Base-by-base conservation (phyloP, 2,329 filamentous ascomycete species). In the Pseudopyrenochaeta lycopersici region DNA sequence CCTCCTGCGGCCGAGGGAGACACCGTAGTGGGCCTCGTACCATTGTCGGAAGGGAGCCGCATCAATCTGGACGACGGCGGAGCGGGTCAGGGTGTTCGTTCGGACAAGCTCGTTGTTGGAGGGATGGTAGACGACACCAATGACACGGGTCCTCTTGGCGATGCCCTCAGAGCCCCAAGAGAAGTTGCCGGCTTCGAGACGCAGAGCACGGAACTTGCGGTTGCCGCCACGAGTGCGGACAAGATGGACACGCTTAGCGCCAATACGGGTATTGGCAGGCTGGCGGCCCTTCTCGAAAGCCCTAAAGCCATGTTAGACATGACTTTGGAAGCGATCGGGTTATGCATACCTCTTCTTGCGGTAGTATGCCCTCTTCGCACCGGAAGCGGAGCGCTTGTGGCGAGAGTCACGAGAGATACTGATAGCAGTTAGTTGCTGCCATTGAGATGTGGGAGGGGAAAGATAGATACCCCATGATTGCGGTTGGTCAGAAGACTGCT, bases 71-170 rank as follows among this genome's bases (percentile, higher is more conserved):
- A 99, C 91, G 77, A 99, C 91, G 84, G 95, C 95, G 78, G 92
- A 92, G 85, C 93, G 96, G 87, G 95, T 99, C 81, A 99, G 88
- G 85, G 95, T 98, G 90, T 99, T 99, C 83, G 95, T 99, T 79
- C 95, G 95, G 86, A 99, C 93, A 74, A 99, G 88, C 86, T 99
- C 95, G 92, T 99, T 99, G 93, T 99, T 99, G 81, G 94, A 97
- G 64, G 95, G 96, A 85, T 99, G 96, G 91, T 92, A 99, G 80
- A 89, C 90, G 84, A 99, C 96, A 77, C 86, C 92, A 81, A 99
- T 97, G 81, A 99, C 91, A 86, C 96, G 95, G 83, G 91, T 92
- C 90, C 99, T 99, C 89, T 95, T 94, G 83, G 94, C 91, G 82
- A 92, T 86, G 78, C 94, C 93, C 88, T 99, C 95, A 70, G 92